Conservation (phyloP, 208 protist species). For the Leishmania aethiopica region DNA sequence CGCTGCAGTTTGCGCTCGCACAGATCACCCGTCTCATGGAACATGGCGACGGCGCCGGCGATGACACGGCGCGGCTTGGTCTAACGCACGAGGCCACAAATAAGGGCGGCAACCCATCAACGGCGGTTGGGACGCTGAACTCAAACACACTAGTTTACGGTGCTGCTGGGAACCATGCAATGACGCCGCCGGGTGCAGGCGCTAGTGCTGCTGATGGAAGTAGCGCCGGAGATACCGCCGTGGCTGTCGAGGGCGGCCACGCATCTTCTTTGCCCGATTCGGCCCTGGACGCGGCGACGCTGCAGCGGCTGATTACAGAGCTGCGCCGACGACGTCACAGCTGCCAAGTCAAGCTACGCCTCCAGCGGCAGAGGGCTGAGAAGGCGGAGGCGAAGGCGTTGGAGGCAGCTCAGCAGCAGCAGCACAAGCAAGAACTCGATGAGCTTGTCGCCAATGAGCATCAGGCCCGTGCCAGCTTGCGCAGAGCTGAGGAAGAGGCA, state of each 20-base stretch:
- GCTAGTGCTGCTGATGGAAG: background rate
- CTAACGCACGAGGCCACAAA: background rate
- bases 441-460: conserved; percentile 23
- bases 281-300: background rate
- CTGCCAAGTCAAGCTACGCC: conserved; percentile 3
- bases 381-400: background rate
- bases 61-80: background rate
- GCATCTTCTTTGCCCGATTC: background rate
- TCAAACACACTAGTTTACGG: conserved; percentile 13
- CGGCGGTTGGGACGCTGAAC: background rate
- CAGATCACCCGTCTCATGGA: conserved; percentile 5
- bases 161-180: background rate
- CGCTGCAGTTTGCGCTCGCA: conserved; percentile 1
- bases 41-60: background rate
- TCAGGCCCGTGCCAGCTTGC: background rate
- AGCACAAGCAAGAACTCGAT: background rate
- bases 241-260: background rate
- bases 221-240: background rate
- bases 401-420: background rate
- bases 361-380: conserved; percentile 6
- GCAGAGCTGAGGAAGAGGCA: conserved; percentile 3
- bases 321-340: conserved; percentile 9
- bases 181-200: background rate
- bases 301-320: conserved; percentile 19
- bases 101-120: background rate